Percentiles rank a stretch among this genome's conserved stretches.
These are phyloP conservation scores for Penicillium angulare DNA, from an alignment of 495 filamentous ascomycete species.

Conservation along the genomic window DNA sequence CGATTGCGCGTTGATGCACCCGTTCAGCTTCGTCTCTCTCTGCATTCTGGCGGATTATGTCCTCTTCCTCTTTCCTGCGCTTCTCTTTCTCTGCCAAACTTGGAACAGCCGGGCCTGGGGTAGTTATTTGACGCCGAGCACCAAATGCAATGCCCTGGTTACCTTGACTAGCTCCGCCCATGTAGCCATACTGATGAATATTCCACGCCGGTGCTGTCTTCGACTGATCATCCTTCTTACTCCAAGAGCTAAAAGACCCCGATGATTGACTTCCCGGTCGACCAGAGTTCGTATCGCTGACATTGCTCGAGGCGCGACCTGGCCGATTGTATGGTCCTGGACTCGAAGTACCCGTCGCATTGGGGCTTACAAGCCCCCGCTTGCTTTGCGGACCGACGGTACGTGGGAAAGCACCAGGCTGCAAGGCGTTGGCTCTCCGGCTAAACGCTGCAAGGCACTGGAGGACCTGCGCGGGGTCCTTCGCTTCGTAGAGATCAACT, in stretches of 20 bases:
- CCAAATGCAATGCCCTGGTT: constrained; percentile 94
- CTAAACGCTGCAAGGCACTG: constrained; percentile 93
- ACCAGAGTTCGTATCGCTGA: constrained; percentile 61
- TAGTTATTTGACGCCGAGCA: constrained; percentile 88
- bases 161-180: constrained; percentile 95
- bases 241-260: constrained; percentile 80
- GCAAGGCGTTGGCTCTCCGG: constrained; percentile 73
- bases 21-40: constrained; percentile 63
- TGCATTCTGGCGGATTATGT: constrained; percentile 53
- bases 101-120: constrained; percentile 72
- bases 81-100: constrained; percentile 68
- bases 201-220: constrained; percentile 93
- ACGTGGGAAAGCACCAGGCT: constrained; percentile 69
- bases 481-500: constrained; percentile 93
- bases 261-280: constrained; percentile 57
- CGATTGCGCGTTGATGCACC: constrained; percentile 58
- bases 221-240: constrained; percentile 76
- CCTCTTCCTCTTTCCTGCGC: constrained; percentile 58
- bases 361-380: constrained; percentile 60
- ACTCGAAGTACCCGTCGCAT: constrained; percentile 61
- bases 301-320: constrained; percentile 63
- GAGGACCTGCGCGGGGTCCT: constrained; percentile 95
- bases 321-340: constrained; percentile 37
- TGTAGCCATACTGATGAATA: constrained; percentile 97
- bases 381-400: constrained; percentile 67